Evolutionary conservation across 345 rosid genomes (phyloP), one percentile per base, ranked within the genome.

Genomic region (Gossypioides kirkii): DNA sequence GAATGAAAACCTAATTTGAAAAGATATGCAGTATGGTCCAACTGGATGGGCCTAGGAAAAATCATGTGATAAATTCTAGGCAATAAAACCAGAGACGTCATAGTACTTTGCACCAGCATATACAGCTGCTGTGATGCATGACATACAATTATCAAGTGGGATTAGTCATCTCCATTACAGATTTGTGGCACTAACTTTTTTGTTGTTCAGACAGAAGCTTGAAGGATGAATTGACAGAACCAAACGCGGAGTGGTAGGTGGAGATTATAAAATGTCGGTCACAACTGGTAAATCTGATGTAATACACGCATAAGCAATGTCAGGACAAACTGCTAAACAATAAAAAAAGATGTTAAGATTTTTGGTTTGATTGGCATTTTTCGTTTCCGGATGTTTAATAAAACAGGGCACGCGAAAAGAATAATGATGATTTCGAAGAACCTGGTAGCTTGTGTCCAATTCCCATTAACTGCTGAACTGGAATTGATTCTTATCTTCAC

Each of bases 61-160:
- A 50, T 28, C 17, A 28, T 69, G 59, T 16, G 16, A 26, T 50
- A 16, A 49, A 49, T 26, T 50, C 25, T 5, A 17, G 59, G 60
- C 72, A 59, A 69, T 28, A 28, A 36, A 49, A 69, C 72, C 59
- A 6, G 59, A 49, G 17, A 50, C 28, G 23, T 43, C 49, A 68
- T 17, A 12, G 59, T 26, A 28, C 59, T 49, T 28, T 26, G 25
- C 45, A 68, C 25, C 59, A 10, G 59, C 72, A 69, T 0, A 28
- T 50, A 50, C 72, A n/a, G 72, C 72, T 50, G 69, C 69, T 43
- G 69, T 32, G 71, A 46, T 67, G 71, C 42, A 25, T 46, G 71
- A 36, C n/a, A 14, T 46, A 67, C 71, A 46, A 25, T 55, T 62
- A 62, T 45, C 67, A 38, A 41, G 73, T 55, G 28, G 61, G 17